phyloP scores from a whole-genome alignment of 176 grass and related monocot species.

The Elymus sibiricus region DNA sequence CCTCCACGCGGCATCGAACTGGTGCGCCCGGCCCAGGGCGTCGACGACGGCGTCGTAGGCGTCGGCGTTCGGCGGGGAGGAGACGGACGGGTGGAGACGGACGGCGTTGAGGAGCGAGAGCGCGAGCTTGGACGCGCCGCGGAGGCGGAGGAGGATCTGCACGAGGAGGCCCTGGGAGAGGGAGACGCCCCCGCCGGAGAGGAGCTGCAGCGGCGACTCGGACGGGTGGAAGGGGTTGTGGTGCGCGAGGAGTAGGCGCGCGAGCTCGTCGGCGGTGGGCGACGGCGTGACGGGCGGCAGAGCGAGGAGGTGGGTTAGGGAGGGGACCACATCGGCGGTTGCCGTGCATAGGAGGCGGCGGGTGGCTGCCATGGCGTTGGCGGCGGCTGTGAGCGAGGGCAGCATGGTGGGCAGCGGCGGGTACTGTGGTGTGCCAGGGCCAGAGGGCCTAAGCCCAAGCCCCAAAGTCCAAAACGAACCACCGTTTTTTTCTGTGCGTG shows the following conservation, averaged over 20 bases:
- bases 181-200: slow-evolving; percentile 44
- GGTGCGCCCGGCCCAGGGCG: slow-evolving; percentile 53
- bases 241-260: slow-evolving; percentile 64
- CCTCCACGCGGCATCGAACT: slow-evolving; percentile 85
- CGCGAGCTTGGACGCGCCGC: slow-evolving; percentile 74
- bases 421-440: not conserved
- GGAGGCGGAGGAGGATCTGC: slow-evolving; percentile 85
- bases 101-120: slow-evolving; percentile 70
- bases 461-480: not conserved
- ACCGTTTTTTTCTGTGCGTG: too few relatives aligned
- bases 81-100: slow-evolving; percentile 43
- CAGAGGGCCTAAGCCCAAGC: not conserved
- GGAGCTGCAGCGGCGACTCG: slow-evolving; percentile 71
- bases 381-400: not conserved
- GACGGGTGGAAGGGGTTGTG: slow-evolving; percentile 81
- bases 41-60: slow-evolving; percentile 84
- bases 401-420: not conserved
- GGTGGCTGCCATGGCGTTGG: not conserved
- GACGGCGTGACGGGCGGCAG: slow-evolving; percentile 41
- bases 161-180: slow-evolving; percentile 50
- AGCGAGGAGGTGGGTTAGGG: slow-evolving; percentile 36
- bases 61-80: slow-evolving; percentile 17
- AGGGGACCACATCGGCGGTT: not conserved
- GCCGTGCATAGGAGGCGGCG: slow-evolving; percentile 23
- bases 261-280: slow-evolving; percentile 55